Evolutionary conservation across 1,284 basidiomycete species (phyloP), one percentile per base, ranked within the genome.

Genomic region (Xanthoconium separans): DNA sequence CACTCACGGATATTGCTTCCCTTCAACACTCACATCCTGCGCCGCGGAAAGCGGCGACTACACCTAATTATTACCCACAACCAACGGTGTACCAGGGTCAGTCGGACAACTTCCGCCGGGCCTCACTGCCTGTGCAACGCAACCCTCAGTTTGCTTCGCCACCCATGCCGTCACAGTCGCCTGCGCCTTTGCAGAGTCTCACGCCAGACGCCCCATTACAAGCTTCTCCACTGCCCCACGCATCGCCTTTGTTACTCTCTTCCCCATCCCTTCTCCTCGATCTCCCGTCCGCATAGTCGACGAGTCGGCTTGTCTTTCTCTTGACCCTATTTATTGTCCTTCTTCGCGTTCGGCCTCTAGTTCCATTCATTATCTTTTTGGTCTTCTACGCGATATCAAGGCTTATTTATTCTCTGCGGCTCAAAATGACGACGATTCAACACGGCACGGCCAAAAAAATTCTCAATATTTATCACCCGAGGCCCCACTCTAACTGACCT

Each of bases 1-100:
- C 86, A 3, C 74, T 89, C 40, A 78, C 79, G 18, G 86, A 87
- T 64, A 80, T 88, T 54, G 80, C 80, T 3, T 78, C 81, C 50
- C 72, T 80, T 7, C 74, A 60, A 48, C 71, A 61, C 40, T 70
- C 65, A 48, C 65, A 68, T 47, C 59, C 63, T 33, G 24, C 51
- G 3, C 65, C 70, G 18, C 65, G 70, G 29, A 72, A 70, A 44
- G 55, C 68, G 36, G 58, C 65, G 29, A 66, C 68, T 31, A 39
- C 58, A 11, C 68, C 68, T 2, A 66, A 57, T 53, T 69, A 69
- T 51, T 69, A 71, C 37, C 50, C 67, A 18, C 67, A 69, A 54
- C 56, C 65, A 5, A 47, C 55, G 1, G 27, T 68, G 13, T 72
- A 69, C 43, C 68, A 70, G 54, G 58, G 63, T 47, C 65, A 68